A percentile compares a stretch with the other conserved stretches of the same genome.
These are phyloP conservation scores for Podospora pseudopauciseta DNA, from an alignment of 495 filamentous ascomycete genomes.

Conservation along the genomic window DNA sequence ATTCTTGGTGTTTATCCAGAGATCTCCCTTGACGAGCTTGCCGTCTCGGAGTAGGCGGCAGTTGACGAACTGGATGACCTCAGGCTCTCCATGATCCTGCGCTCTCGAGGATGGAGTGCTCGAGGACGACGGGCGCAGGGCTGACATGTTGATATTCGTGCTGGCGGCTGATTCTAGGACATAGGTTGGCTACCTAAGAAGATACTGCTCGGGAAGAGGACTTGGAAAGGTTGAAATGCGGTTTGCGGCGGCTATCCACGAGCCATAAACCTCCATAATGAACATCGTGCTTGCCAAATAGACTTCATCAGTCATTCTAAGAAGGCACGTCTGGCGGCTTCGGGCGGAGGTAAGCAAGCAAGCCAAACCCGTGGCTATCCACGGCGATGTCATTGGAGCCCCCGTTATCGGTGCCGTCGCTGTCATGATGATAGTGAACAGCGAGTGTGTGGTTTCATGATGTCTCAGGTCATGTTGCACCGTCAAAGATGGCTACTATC, in stretches of 20 bases:
- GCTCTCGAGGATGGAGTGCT: background rate
- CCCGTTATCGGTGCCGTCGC: background rate
- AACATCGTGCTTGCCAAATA: background rate
- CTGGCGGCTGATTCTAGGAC: too few relatives aligned
- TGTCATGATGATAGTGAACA: background rate
- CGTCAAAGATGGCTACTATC: background rate
- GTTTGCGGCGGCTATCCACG: too few relatives aligned
- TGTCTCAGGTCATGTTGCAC: constrained; percentile 11
- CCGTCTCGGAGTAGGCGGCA: constrained; percentile 65
- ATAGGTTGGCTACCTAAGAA: too few relatives aligned
- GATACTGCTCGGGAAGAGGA: too few relatives aligned
- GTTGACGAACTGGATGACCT: constrained; percentile 81
- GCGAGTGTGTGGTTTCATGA: constrained; percentile 16
- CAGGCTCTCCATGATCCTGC: constrained; percentile 17
- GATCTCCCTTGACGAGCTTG: constrained; percentile 62
- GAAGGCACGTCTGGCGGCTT: background rate
- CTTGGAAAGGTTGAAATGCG: too few relatives aligned
- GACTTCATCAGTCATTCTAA: background rate
- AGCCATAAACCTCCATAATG: background rate
- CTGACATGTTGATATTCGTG: too few relatives aligned
- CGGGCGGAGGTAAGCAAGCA: background rate
- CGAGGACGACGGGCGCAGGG: too few relatives aligned
- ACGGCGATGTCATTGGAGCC: background rate
- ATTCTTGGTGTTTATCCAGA: constrained; percentile 74
- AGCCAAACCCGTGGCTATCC: background rate